Evolutionary conservation across 2,329 filamentous ascomycete species (phyloP).

Genomic region (Colletotrichum filicis): DNA sequence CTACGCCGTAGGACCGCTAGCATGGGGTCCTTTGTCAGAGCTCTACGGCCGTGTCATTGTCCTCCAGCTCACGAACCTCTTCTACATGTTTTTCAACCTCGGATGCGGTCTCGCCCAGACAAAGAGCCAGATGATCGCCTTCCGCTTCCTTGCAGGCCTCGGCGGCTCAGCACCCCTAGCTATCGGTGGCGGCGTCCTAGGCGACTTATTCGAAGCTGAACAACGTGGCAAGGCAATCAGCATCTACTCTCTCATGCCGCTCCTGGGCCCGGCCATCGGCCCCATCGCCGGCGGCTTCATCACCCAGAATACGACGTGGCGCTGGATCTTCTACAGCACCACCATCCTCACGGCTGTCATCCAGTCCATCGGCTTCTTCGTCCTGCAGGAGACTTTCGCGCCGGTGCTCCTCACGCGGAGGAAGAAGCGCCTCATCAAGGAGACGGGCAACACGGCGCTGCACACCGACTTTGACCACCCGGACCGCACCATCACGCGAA

Average conservation of each 20-base stretch:
- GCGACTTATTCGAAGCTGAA: constrained; percentile 54
- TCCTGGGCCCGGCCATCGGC: constrained; percentile 73
- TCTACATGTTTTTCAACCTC: constrained; percentile 70
- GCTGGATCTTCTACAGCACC: constrained; percentile 78
- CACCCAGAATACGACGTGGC: constrained; percentile 71
- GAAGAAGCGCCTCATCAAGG: constrained; percentile 64
- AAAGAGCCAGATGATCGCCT: constrained; percentile 55
- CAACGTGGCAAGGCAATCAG: constrained; percentile 53
- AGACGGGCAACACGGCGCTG: constrained; percentile 63
- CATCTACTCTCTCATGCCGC: constrained; percentile 50
- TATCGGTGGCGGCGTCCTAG: constrained; percentile 53
- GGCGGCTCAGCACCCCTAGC: constrained; percentile 53
- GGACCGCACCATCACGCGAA: constrained; percentile 38
- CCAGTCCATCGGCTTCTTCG: constrained; percentile 67
- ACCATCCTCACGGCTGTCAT: constrained; percentile 71
- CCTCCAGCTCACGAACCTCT: constrained; percentile 52
- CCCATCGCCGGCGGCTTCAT: constrained; percentile 76
- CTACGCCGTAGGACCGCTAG: constrained; percentile 51
- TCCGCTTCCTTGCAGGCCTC: constrained; percentile 57
- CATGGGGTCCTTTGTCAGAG: constrained; percentile 62
- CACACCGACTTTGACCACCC: constrained; percentile 64
- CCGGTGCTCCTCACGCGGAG: constrained; percentile 70
- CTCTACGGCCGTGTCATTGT: constrained; percentile 55
- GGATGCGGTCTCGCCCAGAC: constrained; percentile 65
- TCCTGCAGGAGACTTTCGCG: constrained; percentile 73